phyloP scores from a whole-genome alignment of 2,329 filamentous ascomycete species.

The Penicillium frequentans region DNA sequence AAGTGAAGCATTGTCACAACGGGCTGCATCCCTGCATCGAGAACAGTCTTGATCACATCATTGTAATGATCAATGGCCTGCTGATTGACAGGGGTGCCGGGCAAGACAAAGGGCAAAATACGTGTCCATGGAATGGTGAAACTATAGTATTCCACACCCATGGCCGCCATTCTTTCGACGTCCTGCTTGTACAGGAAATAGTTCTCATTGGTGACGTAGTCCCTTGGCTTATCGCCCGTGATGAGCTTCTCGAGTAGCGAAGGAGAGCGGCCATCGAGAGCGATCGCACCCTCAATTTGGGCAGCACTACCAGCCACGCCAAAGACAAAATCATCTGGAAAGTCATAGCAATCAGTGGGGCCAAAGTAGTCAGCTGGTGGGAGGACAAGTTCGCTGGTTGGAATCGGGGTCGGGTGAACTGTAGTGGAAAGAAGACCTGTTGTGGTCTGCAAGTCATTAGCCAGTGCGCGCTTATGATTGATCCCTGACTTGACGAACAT shows the following conservation, averaged over 20 bases:
- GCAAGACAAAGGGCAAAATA: slow-evolving; percentile 50
- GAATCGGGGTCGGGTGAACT: slow-evolving; percentile 56
- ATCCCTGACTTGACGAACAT: slow-evolving; percentile 13
- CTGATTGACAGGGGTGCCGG: slow-evolving; percentile 47
- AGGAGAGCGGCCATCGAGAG: slow-evolving; percentile 41
- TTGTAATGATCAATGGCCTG: slow-evolving; percentile 50
- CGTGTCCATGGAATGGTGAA: slow-evolving; percentile 53
- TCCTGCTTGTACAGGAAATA: slow-evolving; percentile 55
- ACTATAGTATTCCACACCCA: slow-evolving; percentile 41
- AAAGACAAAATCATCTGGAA: slow-evolving; percentile 44
- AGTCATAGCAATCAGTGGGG: slow-evolving; percentile 35
- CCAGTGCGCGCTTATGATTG: background rate
- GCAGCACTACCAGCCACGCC: slow-evolving; percentile 45
- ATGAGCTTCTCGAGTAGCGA: slow-evolving; percentile 41
- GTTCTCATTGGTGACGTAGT: slow-evolving; percentile 53
- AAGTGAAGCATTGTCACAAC: slow-evolving; percentile 44
- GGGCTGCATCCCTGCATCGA: slow-evolving; percentile 46
- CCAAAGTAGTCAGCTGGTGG: slow-evolving; percentile 55
- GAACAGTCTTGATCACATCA: slow-evolving; percentile 46
- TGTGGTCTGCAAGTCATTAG: slow-evolving; percentile 19
- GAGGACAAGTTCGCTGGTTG: slow-evolving; percentile 55
- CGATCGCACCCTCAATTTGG: slow-evolving; percentile 48
- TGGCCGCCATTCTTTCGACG: slow-evolving; percentile 37
- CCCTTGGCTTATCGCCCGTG: slow-evolving; percentile 34
- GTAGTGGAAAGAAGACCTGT: slow-evolving; percentile 52